A percentile compares a stretch with the other conserved stretches of the same genome.
These are phyloP conservation scores for Trametes sanguinea DNA, from an alignment of 768 basidiomycete genomes.

Conservation along the genomic window DNA sequence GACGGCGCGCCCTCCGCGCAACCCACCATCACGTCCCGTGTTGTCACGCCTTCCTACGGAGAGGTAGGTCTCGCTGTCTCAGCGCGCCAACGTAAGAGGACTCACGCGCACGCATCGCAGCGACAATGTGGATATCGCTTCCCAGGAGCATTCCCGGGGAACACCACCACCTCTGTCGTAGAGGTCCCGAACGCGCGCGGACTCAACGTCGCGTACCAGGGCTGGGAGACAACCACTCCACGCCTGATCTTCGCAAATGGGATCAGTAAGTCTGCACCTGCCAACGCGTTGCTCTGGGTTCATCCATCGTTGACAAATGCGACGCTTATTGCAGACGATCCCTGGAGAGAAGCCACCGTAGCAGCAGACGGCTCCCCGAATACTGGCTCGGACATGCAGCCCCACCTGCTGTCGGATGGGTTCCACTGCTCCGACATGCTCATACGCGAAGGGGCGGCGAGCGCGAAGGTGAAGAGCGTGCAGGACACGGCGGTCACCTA, in stretches of 20 bases:
- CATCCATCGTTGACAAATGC: not conserved
- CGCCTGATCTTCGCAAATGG: constrained; percentile 73
- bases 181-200: constrained; percentile 43
- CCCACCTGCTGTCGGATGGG: constrained; percentile 57
- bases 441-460: constrained; percentile 40
- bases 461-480: constrained; percentile 52
- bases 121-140: constrained; percentile 71
- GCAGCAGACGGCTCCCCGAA: constrained; percentile 54
- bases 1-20: constrained; percentile 37
- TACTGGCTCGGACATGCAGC: constrained; percentile 50
- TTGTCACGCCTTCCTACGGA: constrained; percentile 53
- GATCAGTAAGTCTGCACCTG: constrained; percentile 46
- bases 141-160: constrained; percentile 51
- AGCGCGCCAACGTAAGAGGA: not conserved
- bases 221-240: constrained; percentile 61
- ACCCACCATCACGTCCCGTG: constrained; percentile 49
- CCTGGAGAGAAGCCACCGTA: constrained; percentile 69
- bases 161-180: constrained; percentile 20
- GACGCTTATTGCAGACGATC: constrained; percentile 52
- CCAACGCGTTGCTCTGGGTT: not conserved
- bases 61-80: constrained; percentile 34
- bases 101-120: constrained; percentile 33
- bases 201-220: constrained; percentile 53
- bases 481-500: constrained; percentile 52
- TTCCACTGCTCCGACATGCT: constrained; percentile 69